These are phyloP conservation scores for Talaromyces sp. DNA, from an alignment of 2,329 filamentous ascomycete species.

Conservation along the genomic window DNA sequence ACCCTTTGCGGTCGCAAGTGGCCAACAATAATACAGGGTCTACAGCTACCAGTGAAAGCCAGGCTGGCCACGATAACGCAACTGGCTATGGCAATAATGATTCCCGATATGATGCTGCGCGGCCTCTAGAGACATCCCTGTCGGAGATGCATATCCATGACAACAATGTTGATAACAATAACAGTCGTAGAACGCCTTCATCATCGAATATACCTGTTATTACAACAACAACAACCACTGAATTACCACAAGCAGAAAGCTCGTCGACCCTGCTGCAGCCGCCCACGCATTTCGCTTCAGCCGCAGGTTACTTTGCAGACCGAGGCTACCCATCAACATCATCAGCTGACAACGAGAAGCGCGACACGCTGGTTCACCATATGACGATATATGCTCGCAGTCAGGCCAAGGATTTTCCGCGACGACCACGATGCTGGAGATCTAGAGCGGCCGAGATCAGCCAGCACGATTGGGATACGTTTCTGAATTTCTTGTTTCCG, in stretches of 20 bases:
- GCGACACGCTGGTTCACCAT: conserved; percentile 28
- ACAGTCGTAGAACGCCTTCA: neutral
- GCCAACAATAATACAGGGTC: neutral
- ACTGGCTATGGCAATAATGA: neutral
- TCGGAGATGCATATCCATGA: conserved; percentile 15
- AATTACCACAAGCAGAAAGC: conserved; percentile 5
- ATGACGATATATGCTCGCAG: conserved; percentile 37
- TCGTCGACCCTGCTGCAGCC: conserved; percentile 15
- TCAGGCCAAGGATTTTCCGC: conserved; percentile 37
- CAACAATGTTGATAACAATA: neutral
- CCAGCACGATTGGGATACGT: conserved; percentile 41
- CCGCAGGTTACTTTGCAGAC: conserved; percentile 35
- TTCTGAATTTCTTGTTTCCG: conserved; percentile 38
- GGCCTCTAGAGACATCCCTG: conserved; percentile 9
- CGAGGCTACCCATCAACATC: conserved; percentile 17
- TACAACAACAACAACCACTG: neutral
- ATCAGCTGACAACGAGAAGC: conserved; percentile 17
- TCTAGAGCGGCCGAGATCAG: conserved; percentile 27
- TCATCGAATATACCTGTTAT: neutral
- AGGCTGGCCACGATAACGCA: neutral
- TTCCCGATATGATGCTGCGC: neutral
- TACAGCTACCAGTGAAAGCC: conserved; percentile 12
- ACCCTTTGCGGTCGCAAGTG: conserved; percentile 26
- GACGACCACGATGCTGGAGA: conserved; percentile 37
- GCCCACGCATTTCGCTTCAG: conserved; percentile 30